Evolutionary conservation across 257 asterid genomes (phyloP).

Genomic region (Salvia hispanica): DNA sequence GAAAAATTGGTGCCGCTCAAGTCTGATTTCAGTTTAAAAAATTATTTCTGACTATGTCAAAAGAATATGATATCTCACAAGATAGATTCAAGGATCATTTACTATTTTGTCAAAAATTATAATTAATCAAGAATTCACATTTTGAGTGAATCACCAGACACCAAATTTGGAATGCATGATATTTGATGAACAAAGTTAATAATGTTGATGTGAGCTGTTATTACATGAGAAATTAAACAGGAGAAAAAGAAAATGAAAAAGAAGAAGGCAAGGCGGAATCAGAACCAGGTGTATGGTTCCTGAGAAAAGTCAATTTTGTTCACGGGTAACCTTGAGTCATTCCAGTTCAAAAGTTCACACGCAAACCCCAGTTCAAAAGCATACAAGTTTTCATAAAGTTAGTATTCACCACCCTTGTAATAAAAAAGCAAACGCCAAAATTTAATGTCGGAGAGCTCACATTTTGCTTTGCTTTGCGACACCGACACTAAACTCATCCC

Average conservation of each 20-base stretch:
- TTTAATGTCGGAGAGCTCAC: slow-evolving; percentile 40
- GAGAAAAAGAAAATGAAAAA: not conserved
- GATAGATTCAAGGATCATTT: not conserved
- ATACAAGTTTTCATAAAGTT: not conserved
- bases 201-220: not conserved
- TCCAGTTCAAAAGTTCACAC: slow-evolving; percentile 81
- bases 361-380: slow-evolving; percentile 51
- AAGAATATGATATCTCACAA: not conserved
- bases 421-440: slow-evolving; percentile 17
- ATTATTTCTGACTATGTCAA: not conserved
- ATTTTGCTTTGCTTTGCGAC: slow-evolving; percentile 24
- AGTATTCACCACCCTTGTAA: slow-evolving; percentile 27
- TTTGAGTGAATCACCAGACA: not conserved
- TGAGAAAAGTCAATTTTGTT: slow-evolving; percentile 46
- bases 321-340: slow-evolving; percentile 62
- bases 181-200: not conserved
- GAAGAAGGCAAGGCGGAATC: not conserved
- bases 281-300: slow-evolving; percentile 55
- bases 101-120: too few relatives aligned
- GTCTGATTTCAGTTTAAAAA: not conserved
- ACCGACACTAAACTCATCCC: too few relatives aligned
- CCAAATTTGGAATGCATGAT: not conserved
- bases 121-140: not conserved
- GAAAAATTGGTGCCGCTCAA: not conserved
- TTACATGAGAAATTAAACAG: not conserved